Percentiles rank a stretch among this genome's conserved stretches.
Conservation (phyloP, 176 grass and related monocot genomes). For the Alloteropsis semialata region DNA sequence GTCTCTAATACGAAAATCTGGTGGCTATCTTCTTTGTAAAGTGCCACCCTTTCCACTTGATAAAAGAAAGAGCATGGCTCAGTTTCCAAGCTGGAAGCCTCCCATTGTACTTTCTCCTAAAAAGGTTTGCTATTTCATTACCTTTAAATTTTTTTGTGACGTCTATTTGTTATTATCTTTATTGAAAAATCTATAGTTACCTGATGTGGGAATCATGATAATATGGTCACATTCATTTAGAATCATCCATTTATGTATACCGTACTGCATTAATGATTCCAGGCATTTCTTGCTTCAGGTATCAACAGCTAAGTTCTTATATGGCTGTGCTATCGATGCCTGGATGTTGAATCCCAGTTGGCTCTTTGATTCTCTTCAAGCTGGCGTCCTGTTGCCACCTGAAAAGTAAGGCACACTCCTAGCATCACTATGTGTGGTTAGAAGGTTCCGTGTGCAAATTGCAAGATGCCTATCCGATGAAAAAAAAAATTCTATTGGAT, state of each 20-base stretch:
- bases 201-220: background rate
- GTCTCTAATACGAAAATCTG: conserved; percentile 52
- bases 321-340: conserved; percentile 76
- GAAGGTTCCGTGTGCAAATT: background rate
- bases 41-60: conserved; percentile 52
- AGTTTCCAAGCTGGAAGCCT: conserved; percentile 51
- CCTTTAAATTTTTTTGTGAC: background rate
- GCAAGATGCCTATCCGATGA: background rate
- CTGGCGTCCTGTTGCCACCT: conserved; percentile 49
- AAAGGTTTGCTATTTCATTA: conserved; percentile 53
- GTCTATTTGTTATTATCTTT: background rate
- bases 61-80: conserved; percentile 49
- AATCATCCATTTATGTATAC: background rate
- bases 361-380: conserved; percentile 70
- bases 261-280: background rate
- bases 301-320: conserved; percentile 81
- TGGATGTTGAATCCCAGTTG: conserved; percentile 69
- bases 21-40: conserved; percentile 70
- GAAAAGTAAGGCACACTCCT: conserved; percentile 56
- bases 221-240: conserved; percentile 4
- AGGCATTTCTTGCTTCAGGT: conserved; percentile 53
- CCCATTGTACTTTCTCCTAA: conserved; percentile 77
- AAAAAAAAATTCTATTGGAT: conserved; percentile 8
- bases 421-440: background rate
- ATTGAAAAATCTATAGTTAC: background rate